Evolutionary conservation across 768 basidiomycete species (phyloP).

Genomic region (Polyporus arcularius): DNA sequence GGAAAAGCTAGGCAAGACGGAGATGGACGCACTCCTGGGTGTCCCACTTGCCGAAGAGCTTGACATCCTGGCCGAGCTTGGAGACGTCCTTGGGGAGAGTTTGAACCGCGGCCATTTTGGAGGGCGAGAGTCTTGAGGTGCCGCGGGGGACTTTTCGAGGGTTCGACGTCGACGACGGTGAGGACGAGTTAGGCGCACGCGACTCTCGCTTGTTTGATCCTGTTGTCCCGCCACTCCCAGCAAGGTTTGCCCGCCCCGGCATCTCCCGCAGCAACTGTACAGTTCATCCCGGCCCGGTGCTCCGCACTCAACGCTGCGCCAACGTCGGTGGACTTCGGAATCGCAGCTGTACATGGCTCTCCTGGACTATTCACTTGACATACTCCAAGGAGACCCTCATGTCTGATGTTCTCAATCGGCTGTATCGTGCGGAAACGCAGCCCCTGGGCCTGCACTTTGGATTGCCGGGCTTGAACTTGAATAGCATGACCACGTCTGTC

Average conservation of each 20-base stretch:
- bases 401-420: too few species aligned
- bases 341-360: too few species aligned
- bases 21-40: conserved; percentile 83
- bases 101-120: conserved; percentile 59
- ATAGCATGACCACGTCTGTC: too few species aligned
- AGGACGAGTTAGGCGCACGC: conserved; percentile 15
- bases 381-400: too few species aligned
- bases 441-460: too few species aligned
- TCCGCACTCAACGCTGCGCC: not conserved
- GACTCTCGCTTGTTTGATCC: conserved; percentile 43
- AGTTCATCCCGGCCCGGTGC: conserved; percentile 13
- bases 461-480: too few species aligned
- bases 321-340: not conserved
- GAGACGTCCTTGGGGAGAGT: conserved; percentile 85
- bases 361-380: too few species aligned
- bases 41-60: conserved; percentile 99
- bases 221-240: conserved; percentile 41
- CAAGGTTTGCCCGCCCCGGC: conserved; percentile 29
- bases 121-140: conserved; percentile 19
- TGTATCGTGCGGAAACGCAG: too few species aligned
- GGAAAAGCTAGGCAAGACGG: not conserved
- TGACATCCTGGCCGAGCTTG: conserved; percentile 81
- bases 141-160: conserved; percentile 25
- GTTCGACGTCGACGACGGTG: conserved; percentile 23
- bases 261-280: conserved; percentile 23